Evolutionary conservation across 768 basidiomycete genomes (phyloP).

Genomic region (Tylopilus subfusipes): DNA sequence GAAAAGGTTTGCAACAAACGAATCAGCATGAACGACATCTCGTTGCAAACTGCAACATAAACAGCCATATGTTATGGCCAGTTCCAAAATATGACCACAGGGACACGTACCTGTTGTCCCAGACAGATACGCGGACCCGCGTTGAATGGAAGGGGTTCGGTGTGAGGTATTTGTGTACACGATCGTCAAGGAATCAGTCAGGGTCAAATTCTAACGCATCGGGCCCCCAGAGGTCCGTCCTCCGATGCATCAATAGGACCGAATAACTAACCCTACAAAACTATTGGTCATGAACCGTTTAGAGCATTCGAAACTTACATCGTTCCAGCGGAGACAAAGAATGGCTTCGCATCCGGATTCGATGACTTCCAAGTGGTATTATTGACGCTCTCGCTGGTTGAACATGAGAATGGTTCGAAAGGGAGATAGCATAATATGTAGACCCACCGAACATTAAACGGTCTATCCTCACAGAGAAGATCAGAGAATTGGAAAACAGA

Average conservation of each 20-base stretch:
- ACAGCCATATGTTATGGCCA: background rate
- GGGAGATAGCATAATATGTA: background rate
- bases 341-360: conserved; percentile 22
- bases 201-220: conserved; percentile 38
- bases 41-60: conserved; percentile 32
- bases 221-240: conserved; percentile 37
- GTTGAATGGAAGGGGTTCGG: conserved; percentile 36
- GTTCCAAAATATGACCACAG: background rate
- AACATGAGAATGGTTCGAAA: background rate
- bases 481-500: background rate
- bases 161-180: conserved; percentile 33
- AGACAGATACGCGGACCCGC: conserved; percentile 30
- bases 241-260: conserved; percentile 35
- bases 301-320: conserved; percentile 11
- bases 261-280: conserved; percentile 24
- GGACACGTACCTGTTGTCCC: conserved; percentile 33
- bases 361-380: conserved; percentile 27
- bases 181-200: conserved; percentile 39
- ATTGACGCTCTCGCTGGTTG: conserved; percentile 18
- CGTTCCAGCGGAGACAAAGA: conserved; percentile 27
- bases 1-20: conserved; percentile 29
- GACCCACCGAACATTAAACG: conserved; percentile 33
- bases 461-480: conserved; percentile 16
- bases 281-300: background rate
- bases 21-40: conserved; percentile 33